These are phyloP conservation scores for Boletellus deceptivus DNA, from an alignment of 1,284 basidiomycete species.

Conservation along the genomic window DNA sequence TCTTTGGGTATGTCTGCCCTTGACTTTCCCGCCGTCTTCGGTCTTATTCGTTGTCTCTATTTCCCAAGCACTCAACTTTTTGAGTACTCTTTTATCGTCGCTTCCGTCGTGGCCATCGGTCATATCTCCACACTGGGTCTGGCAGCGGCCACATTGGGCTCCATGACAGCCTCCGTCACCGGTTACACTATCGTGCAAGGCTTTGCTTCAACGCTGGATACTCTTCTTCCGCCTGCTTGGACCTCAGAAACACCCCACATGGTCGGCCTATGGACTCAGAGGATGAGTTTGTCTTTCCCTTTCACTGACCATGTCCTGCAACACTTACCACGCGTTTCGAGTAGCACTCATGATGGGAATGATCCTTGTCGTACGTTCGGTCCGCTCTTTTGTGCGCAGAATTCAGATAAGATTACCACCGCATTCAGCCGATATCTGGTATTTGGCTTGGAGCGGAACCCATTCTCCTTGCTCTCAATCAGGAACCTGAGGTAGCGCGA, in stretches of 20 bases:
- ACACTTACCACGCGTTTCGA: constrained; percentile 8
- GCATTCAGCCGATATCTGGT: constrained; percentile 56
- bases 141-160: constrained; percentile 80
- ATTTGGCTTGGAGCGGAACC: constrained; percentile 84
- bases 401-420: background rate
- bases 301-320: background rate
- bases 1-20: constrained; percentile 54
- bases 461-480: constrained; percentile 78
- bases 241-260: constrained; percentile 79
- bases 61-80: constrained; percentile 62
- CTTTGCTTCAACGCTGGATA: constrained; percentile 83
- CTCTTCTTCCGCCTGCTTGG: constrained; percentile 90
- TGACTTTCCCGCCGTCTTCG: constrained; percentile 2
- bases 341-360: constrained; percentile 66
- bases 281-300: constrained; percentile 59
- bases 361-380: constrained; percentile 52
- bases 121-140: constrained; percentile 81
- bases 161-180: constrained; percentile 81
- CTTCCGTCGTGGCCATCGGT: constrained; percentile 79
- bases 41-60: constrained; percentile 1
- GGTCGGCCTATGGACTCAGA: constrained; percentile 91
- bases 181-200: constrained; percentile 79
- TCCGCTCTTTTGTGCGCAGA: background rate
- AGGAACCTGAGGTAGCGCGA: constrained; percentile 85
- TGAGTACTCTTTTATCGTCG: constrained; percentile 73